Conservation (phyloP, 345 rosid species). For the Rubroshorea leprosula region DNA sequence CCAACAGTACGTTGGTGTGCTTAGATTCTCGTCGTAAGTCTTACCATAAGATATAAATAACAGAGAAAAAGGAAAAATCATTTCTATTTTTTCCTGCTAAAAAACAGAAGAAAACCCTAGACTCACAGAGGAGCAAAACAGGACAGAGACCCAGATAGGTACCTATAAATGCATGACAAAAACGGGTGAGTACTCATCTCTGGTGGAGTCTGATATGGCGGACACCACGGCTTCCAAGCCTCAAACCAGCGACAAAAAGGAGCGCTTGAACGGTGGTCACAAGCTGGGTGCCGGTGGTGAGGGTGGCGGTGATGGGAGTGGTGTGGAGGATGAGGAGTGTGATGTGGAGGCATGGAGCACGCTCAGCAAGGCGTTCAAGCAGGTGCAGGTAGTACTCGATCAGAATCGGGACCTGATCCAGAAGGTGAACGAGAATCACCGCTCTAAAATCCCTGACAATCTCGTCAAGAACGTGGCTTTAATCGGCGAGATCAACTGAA, state of each 20-base stretch:
- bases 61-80: not conserved
- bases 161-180: not conserved
- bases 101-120: not conserved
- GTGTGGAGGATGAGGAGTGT: too few relatives aligned
- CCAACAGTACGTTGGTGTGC: not conserved
- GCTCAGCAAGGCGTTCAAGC: slow-evolving; percentile 35
- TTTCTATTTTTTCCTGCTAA: not conserved
- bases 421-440: slow-evolving; percentile 70
- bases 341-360: slow-evolving; percentile 47
- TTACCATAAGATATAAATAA: not conserved
- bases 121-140: not conserved
- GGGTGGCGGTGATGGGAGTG: slow-evolving; percentile 24
- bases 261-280: slow-evolving; percentile 6
- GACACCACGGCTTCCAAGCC: not conserved
- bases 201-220: slow-evolving; percentile 14
- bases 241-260: not conserved
- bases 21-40: too few relatives aligned
- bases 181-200: not conserved
- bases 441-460: slow-evolving; percentile 44
- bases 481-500: slow-evolving; percentile 59
- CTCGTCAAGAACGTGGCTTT: slow-evolving; percentile 56
- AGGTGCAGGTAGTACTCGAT: slow-evolving; percentile 55
- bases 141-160: not conserved
- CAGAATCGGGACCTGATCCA: slow-evolving; percentile 54
- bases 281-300: slow-evolving; percentile 1